Evolutionary conservation across 345 rosid species (phyloP).

Genomic region (Pistacia integerrima): DNA sequence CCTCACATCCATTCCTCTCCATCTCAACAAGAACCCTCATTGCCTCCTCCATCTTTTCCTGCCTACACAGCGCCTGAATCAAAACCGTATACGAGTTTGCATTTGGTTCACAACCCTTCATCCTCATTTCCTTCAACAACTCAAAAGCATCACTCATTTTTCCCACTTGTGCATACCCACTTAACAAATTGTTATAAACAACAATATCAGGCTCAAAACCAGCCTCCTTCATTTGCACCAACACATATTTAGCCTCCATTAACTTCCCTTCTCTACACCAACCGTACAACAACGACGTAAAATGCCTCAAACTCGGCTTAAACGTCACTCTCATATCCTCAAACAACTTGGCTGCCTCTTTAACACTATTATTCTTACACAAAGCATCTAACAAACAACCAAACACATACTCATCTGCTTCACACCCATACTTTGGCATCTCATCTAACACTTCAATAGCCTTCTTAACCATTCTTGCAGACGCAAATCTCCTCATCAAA

Average conservation of each 20-base stretch:
- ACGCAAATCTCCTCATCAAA: constrained; percentile 72
- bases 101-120: constrained; percentile 63
- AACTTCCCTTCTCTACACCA: constrained; percentile 94
- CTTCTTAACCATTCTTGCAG: constrained; percentile 72
- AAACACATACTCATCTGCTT: constrained; percentile 71
- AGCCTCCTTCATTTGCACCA: constrained; percentile 86
- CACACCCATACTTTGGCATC: constrained; percentile 86
- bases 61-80: constrained; percentile 72
- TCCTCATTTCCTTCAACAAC: constrained; percentile 79
- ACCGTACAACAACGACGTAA: constrained; percentile 77
- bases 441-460: constrained; percentile 90
- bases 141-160: constrained; percentile 76
- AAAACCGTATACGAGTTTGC: constrained; percentile 67
- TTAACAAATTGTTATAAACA: constrained; percentile 69
- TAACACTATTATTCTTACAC: constrained; percentile 77
- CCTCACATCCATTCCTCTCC: constrained; percentile 71
- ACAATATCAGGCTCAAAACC: constrained; percentile 83
- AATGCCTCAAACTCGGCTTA: constrained; percentile 53
- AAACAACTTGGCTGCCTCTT: constrained; percentile 83
- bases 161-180: constrained; percentile 64
- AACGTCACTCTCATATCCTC: constrained; percentile 75
- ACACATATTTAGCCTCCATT: constrained; percentile 77
- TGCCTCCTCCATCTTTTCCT: constrained; percentile 80
- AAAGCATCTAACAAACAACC: constrained; percentile 83
- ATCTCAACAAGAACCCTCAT: constrained; percentile 68